Percentiles rank a stretch among this genome's conserved stretches.
These are phyloP conservation scores for Fulvia fulva DNA, from an alignment of 2,329 filamentous ascomycete genomes.

Conservation along the genomic window DNA sequence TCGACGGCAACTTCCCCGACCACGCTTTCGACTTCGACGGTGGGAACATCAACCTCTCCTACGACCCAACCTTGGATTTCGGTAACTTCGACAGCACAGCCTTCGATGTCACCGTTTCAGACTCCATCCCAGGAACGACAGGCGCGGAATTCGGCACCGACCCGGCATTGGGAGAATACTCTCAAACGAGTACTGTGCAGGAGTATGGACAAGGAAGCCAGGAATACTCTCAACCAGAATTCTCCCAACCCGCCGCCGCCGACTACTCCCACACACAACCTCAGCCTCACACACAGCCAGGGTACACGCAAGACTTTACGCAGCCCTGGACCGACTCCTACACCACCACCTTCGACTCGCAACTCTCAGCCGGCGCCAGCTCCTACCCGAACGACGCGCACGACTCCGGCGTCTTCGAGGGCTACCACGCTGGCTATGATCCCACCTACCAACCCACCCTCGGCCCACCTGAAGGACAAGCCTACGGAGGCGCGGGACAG, in stretches of 20 bases:
- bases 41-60: constrained; percentile 39
- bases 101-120: constrained; percentile 25
- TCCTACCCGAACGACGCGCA: constrained; percentile 1
- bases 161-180: constrained; percentile 23
- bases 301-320: constrained; percentile 2
- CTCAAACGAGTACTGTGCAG: not conserved
- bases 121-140: not conserved
- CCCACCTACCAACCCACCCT: not conserved
- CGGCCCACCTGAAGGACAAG: constrained; percentile 9
- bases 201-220: not conserved
- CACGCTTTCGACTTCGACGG: constrained; percentile 41
- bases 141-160: constrained; percentile 20
- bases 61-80: constrained; percentile 31
- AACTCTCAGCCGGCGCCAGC: constrained; percentile 1
- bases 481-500: constrained; percentile 17
- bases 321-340: constrained; percentile 18
- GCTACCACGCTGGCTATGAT: constrained; percentile 2
- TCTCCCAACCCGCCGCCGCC: too few species aligned
- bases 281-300: not conserved
- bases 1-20: constrained; percentile 21
- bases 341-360: constrained; percentile 10
- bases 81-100: constrained; percentile 28
- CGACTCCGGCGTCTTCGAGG: constrained; percentile 1
- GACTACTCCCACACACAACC: constrained; percentile 5
- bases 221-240: not conserved